Percentiles rank a stretch among this genome's conserved stretches.
These are phyloP conservation scores for Torulaspora microellipsoides DNA, from an alignment of 805 yeast genomes.

Conservation along the genomic window DNA sequence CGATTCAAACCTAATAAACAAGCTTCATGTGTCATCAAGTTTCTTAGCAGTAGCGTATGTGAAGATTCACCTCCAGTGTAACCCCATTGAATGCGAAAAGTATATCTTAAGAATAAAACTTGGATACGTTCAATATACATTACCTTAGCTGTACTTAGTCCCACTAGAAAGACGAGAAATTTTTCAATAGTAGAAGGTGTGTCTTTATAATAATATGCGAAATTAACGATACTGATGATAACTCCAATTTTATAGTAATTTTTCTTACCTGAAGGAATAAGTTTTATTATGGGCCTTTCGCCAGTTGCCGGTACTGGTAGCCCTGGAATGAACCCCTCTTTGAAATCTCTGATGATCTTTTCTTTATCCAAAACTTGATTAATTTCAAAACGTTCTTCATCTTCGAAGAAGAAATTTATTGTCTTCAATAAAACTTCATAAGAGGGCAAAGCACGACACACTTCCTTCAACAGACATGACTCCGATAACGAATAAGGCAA, in stretches of 20 bases:
- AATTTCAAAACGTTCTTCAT: constrained; percentile 12
- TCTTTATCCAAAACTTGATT: constrained; percentile 16
- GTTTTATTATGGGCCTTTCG: constrained; percentile 5
- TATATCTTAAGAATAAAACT: constrained; percentile 21
- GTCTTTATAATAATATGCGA: constrained; percentile 12
- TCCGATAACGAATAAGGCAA: constrained; percentile 8
- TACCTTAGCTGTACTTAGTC: constrained; percentile 26
- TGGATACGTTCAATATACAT: constrained; percentile 30
- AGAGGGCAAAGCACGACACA: constrained; percentile 20
- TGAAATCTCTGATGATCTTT: constrained; percentile 23
- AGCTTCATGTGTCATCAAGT: constrained; percentile 17
- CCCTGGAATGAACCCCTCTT: constrained; percentile 11
- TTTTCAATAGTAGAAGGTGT: constrained; percentile 20
- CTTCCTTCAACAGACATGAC: constrained; percentile 7
- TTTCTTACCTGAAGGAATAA: constrained; percentile 15
- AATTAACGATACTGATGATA: constrained; percentile 21
- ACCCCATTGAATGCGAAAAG: constrained; percentile 10
- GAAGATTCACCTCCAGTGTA: constrained; percentile 27
- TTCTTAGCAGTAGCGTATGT: constrained; percentile 14
- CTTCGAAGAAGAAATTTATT: constrained; percentile 17
- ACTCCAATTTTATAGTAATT: constrained; percentile 31
- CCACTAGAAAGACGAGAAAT: constrained; percentile 24
- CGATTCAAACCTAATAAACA: constrained; percentile 24
- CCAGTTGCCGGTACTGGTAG: constrained; percentile 2
- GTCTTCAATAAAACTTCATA: constrained; percentile 14